Evolutionary conservation across 2,329 filamentous ascomycete genomes (phyloP).

Genomic region (Pseudofabraea citricarpa): DNA sequence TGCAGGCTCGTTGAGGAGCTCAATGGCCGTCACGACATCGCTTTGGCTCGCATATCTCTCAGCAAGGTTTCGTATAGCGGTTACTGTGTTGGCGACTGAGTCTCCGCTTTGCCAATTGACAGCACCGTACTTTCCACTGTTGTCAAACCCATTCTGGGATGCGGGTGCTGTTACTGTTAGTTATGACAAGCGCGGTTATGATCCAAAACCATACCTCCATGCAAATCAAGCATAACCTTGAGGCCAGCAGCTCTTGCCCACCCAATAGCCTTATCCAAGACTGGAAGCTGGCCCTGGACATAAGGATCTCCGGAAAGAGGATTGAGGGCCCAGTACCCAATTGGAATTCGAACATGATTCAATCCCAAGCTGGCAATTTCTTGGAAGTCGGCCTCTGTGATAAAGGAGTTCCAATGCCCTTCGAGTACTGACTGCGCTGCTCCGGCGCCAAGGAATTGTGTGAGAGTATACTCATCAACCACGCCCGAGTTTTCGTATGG

Average conservation of each 20-base stretch:
- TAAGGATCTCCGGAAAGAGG: conserved; percentile 52
- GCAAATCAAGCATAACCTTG: conserved; percentile 63
- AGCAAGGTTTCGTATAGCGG: conserved; percentile 32
- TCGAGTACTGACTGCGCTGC: conserved; percentile 39
- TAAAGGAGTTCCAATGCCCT: conserved; percentile 55
- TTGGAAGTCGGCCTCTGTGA: conserved; percentile 36
- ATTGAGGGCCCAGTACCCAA: conserved; percentile 61
- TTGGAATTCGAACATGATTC: conserved; percentile 60
- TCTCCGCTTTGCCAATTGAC: conserved; percentile 43
- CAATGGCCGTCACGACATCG: conserved; percentile 36
- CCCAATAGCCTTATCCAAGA: conserved; percentile 50
- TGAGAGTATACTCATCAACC: conserved; percentile 28
- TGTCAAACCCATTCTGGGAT: conserved; percentile 66
- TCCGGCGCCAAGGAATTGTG: conserved; percentile 40
- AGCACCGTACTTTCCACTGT: conserved; percentile 48
- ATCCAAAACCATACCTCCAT: conserved; percentile 51
- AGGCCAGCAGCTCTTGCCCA: conserved; percentile 55
- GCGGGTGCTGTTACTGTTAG: conserved; percentile 49
- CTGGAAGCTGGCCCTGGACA: conserved; percentile 54
- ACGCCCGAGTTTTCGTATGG: conserved; percentile 23
- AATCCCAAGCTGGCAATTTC: conserved; percentile 41
- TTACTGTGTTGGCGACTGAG: conserved; percentile 30
- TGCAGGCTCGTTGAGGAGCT: conserved; percentile 37
- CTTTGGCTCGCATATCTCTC: conserved; percentile 33
- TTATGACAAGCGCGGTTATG: too few species aligned